Conservation (phyloP, 129 eudicot genomes). For the Glebionis coronaria region DNA sequence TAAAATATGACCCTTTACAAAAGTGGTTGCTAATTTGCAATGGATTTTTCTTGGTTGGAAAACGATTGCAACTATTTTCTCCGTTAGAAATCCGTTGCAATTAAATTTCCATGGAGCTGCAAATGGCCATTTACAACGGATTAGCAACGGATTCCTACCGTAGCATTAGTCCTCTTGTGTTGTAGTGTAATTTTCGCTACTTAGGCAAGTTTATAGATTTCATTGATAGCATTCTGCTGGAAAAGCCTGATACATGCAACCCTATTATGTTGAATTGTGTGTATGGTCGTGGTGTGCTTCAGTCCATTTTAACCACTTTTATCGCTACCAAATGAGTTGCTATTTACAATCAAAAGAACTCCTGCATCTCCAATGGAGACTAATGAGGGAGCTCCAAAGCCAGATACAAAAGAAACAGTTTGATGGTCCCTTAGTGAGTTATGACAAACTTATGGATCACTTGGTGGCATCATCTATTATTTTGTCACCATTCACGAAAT, state of each 20-base stretch:
- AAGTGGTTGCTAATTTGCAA: no score
- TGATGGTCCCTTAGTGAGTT: conserved; percentile 84
- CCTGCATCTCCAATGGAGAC: conserved; percentile 98
- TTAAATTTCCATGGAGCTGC: no score
- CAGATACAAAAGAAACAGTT: conserved; percentile 50
- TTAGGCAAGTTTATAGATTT: conserved; percentile 84
- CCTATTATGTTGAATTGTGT: conserved; percentile 77
- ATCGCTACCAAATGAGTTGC: conserved; percentile 95
- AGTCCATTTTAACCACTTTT: conserved; percentile 80
- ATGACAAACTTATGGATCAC: conserved; percentile 90
- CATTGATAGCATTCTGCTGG: conserved; percentile 75
- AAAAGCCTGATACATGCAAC: conserved; percentile 79
- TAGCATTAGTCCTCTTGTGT: no score
- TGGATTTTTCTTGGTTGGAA: no score
- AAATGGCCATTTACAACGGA: no score
- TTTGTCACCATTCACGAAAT: conserved; percentile 79
- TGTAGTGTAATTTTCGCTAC: no score
- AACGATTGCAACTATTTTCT: no score
- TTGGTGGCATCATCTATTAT: conserved; percentile 83
- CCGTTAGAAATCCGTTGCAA: no score
- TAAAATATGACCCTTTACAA: no score
- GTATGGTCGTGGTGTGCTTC: conserved; percentile 83
- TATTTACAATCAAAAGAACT: conserved; percentile 64
- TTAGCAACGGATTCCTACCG: no score
- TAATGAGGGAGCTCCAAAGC: conserved; percentile 62